Evolutionary conservation across 2,329 filamentous ascomycete species (phyloP), one percentile per base, ranked within the genome.

Genomic region (Xylariales sp.): DNA sequence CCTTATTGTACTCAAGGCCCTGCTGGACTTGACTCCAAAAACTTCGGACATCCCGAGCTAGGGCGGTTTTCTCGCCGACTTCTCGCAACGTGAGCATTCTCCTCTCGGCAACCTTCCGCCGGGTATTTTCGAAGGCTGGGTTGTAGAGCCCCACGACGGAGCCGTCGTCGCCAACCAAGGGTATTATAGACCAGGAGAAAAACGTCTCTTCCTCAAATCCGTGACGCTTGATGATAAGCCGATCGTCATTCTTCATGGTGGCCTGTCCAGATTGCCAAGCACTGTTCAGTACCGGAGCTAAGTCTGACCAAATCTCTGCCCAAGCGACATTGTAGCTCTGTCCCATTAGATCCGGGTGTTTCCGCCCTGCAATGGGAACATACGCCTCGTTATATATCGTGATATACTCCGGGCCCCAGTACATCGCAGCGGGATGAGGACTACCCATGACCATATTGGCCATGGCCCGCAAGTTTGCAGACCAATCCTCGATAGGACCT

Each of bases 231-330:
- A 93, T 74, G 53, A 89, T 88, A 1, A 91, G 68, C 43, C 79
- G 80, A 48, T 91, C 85, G 52, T 93, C 87, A 49, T 90, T 82
- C 59, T 89, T 91, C 84, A 90, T 87, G 0, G 82, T 88, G 1
- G 86, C 84, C 63, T 89, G 82, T 0, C 86, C 88, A 4, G 80
- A 84, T 28, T 75, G 62, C 59, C 74, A 77, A 1, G 86, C 87
- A 46, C 70, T 79, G 14, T 74, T 68, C 48, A 93, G 86, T 1
- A 86, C 73, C 2, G 80, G 80, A 48, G 80, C 73, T 9, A 91
- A 72, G 4, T 82, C 77, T 16, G 78, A 67, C 84, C 85, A 90
- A 5, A 91, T 84, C 56, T 91, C 86, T 1, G 70, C 48, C 85
- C 86, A 90, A 1, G 77, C 81, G 10, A 81, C 73, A 32, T 68